Percentiles rank a stretch among this genome's conserved stretches.
Conservation (phyloP, 1,284 basidiomycete species). For the Malassezia sympodialis region DNA sequence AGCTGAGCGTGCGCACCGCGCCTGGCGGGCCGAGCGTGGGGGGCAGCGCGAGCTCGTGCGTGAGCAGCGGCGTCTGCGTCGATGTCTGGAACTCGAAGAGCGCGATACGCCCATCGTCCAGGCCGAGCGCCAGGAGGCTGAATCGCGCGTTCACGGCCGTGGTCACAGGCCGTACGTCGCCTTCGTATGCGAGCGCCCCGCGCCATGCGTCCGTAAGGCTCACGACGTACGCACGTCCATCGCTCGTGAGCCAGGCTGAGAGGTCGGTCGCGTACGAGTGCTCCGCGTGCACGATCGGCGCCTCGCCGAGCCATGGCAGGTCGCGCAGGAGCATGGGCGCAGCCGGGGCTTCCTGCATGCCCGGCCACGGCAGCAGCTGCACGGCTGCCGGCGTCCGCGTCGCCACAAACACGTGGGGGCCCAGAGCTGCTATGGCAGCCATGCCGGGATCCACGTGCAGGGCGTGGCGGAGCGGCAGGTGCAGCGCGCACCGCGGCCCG, state of each 20-base stretch:
- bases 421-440: constrained; percentile 21
- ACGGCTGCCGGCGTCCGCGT: constrained; percentile 35
- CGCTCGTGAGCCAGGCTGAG: constrained; percentile 28
- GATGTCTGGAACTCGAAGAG: constrained; percentile 37
- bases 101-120: constrained; percentile 53
- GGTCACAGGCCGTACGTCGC: neutral
- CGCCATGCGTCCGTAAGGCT: neutral
- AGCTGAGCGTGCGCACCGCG: constrained; percentile 58
- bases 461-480: constrained; percentile 34
- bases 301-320: constrained; percentile 2
- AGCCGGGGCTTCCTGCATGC: neutral
- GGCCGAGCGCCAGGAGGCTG: constrained; percentile 73
- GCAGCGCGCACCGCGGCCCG: constrained; percentile 18
- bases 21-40: constrained; percentile 55
- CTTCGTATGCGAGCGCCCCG: constrained; percentile 1
- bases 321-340: neutral
- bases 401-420: constrained; percentile 35
- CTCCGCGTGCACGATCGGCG: constrained; percentile 9
- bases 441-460: constrained; percentile 40
- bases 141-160: constrained; percentile 66
- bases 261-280: constrained; percentile 39
- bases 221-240: neutral
- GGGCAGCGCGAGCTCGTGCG: constrained; percentile 43
- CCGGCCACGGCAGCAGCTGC: constrained; percentile 43
- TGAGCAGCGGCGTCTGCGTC: constrained; percentile 23